Evolutionary conservation across 768 basidiomycete genomes (phyloP).

Genomic region (Hygrophorus pudorinus): DNA sequence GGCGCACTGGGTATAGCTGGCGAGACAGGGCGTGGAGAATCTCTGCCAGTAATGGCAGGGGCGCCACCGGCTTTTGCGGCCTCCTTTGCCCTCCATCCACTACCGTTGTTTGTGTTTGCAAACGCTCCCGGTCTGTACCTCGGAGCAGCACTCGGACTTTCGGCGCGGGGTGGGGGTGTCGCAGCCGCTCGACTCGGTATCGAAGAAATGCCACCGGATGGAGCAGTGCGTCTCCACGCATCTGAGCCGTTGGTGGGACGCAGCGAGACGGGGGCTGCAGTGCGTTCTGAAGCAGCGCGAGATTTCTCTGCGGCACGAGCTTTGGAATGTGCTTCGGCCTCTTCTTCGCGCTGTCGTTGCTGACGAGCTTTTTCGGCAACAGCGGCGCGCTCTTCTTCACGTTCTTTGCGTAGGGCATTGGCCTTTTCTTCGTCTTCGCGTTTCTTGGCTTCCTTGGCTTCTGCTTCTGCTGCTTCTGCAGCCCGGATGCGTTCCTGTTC

Average conservation of each 20-base stretch:
- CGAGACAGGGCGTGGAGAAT: constrained; percentile 25
- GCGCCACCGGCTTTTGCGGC: constrained; percentile 32
- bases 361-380: constrained; percentile 45
- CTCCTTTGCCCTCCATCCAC: constrained; percentile 47
- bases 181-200: constrained; percentile 18
- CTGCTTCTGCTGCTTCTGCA: constrained; percentile 35
- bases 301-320: constrained; percentile 30
- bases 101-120: background rate
- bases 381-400: constrained; percentile 40
- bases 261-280: constrained; percentile 18
- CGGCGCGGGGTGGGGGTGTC: constrained; percentile 33
- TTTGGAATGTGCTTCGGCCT: constrained; percentile 41
- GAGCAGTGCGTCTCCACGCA: constrained; percentile 24
- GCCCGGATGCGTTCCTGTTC: constrained; percentile 39
- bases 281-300: constrained; percentile 14
- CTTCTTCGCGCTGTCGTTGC: constrained; percentile 59
- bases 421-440: constrained; percentile 53
- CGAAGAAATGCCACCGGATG: constrained; percentile 19
- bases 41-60: constrained; percentile 12
- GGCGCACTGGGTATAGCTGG: constrained; percentile 21
- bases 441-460: constrained; percentile 43
- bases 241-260: constrained; percentile 13
- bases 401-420: constrained; percentile 40
- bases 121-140: background rate
- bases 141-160: constrained; percentile 32